A percentile compares a stretch with the other conserved stretches of the same genome.
Conservation (phyloP, 2,329 filamentous ascomycete species). For the Incumbomyces lentus region DNA sequence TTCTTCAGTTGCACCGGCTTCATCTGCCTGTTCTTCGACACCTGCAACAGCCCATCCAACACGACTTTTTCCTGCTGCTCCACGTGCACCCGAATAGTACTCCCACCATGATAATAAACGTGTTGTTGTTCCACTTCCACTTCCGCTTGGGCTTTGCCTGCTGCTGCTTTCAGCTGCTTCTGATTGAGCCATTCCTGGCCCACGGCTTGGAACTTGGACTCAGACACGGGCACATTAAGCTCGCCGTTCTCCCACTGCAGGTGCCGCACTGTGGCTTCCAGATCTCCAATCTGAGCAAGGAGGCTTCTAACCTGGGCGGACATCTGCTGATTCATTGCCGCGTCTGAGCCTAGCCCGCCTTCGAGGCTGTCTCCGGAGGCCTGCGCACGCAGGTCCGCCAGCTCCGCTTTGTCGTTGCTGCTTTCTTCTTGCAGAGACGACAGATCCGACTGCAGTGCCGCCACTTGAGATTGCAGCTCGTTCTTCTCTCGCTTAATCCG, state of each 20-base stretch:
- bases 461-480: conserved; percentile 25
- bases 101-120: too few species aligned
- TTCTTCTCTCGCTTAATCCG: conserved; percentile 27
- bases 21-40: conserved; percentile 31
- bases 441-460: conserved; percentile 30
- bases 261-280: conserved; percentile 38
- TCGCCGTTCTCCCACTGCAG: conserved; percentile 36
- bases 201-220: conserved; percentile 16
- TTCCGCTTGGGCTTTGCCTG: conserved; percentile 2
- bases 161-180: conserved; percentile 11
- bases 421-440: conserved; percentile 30
- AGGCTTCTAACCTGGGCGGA: conserved; percentile 22
- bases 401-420: conserved; percentile 31
- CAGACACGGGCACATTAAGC: conserved; percentile 13
- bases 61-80: conserved; percentile 34
- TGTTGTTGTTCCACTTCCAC: too few species aligned
- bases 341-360: conserved; percentile 26
- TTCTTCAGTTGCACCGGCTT: conserved; percentile 29
- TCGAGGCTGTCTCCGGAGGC: conserved; percentile 29
- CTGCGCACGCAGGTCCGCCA: conserved; percentile 33
- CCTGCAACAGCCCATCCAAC: conserved; percentile 31
- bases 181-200: conserved; percentile 36
- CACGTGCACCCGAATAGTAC: conserved; percentile 22
- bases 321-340: conserved; percentile 34
- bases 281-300: conserved; percentile 30